A percentile compares a stretch with the other conserved stretches of the same genome.
phyloP scores from a whole-genome alignment of 2,329 filamentous ascomycete genomes.

The Aspergillus persii region DNA sequence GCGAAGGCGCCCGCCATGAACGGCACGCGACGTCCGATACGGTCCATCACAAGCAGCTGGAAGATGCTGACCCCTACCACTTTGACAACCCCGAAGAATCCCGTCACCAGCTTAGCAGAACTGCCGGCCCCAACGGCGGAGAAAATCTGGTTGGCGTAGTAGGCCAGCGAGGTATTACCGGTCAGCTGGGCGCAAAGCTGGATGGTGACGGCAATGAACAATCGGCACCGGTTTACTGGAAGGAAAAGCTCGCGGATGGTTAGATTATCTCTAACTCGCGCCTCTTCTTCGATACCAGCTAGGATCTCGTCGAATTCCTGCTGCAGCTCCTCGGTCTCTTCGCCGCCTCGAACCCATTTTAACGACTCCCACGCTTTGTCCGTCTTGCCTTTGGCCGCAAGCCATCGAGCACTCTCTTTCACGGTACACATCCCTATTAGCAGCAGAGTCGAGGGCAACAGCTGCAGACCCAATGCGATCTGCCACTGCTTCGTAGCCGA shows the following conservation, averaged over 20 bases:
- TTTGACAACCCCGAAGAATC: slow-evolving; percentile 55
- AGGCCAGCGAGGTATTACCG: slow-evolving; percentile 52
- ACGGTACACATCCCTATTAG: slow-evolving; percentile 51
- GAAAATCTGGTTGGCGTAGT: slow-evolving; percentile 55
- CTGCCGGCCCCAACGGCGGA: slow-evolving; percentile 49
- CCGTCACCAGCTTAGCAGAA: slow-evolving; percentile 50
- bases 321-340: slow-evolving; percentile 33
- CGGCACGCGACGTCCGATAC: slow-evolving; percentile 48
- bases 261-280: slow-evolving; percentile 44
- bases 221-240: slow-evolving; percentile 48
- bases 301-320: slow-evolving; percentile 40
- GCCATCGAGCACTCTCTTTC: slow-evolving; percentile 50
- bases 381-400: slow-evolving; percentile 45
- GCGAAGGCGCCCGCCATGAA: slow-evolving; percentile 50
- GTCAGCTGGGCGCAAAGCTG: slow-evolving; percentile 52
- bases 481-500: slow-evolving; percentile 49
- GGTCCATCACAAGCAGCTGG: slow-evolving; percentile 50
- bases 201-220: slow-evolving; percentile 51
- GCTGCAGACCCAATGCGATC: slow-evolving; percentile 47
- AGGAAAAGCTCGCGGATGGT: slow-evolving; percentile 49
- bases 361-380: slow-evolving; percentile 50
- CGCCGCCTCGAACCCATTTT: slow-evolving; percentile 54
- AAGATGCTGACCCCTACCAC: slow-evolving; percentile 49
- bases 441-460: slow-evolving; percentile 49
- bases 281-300: slow-evolving; percentile 49